Evolutionary conservation across 257 asterid species (phyloP).

Genomic region (Solanum sejunctum): DNA sequence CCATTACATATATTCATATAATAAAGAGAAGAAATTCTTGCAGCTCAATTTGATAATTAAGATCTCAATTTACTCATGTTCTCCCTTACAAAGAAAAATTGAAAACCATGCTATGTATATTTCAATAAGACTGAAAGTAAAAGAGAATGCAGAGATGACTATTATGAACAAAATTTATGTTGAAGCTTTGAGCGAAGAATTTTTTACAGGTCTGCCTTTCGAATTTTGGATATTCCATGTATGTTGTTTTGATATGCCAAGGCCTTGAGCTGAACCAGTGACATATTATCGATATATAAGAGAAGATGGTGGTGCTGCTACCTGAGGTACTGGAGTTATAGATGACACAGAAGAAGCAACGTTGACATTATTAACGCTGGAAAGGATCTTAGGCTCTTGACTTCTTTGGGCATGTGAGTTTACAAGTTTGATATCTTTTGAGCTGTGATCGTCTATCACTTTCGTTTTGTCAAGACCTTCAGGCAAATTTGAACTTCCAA

Average conservation of each 20-base stretch:
- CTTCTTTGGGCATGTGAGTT: neutral
- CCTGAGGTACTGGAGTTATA: neutral
- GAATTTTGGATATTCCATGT: slow-evolving; percentile 10
- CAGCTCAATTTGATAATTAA: too few species aligned
- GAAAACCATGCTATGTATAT: accelerated
- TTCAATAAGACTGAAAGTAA: accelerated
- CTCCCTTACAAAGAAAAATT: accelerated
- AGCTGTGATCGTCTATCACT: too few species aligned
- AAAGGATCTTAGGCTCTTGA: neutral
- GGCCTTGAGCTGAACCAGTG: slow-evolving; percentile 12
- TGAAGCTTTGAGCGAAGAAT: neutral
- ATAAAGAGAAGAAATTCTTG: too few species aligned
- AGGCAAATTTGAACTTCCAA: neutral
- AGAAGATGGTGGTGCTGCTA: too few species aligned
- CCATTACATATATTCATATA: too few species aligned
- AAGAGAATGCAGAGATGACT: neutral
- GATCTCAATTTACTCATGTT: too few species aligned
- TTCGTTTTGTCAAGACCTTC: neutral
- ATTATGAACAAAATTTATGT: neutral
- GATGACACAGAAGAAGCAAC: neutral
- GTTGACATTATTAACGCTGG: neutral
- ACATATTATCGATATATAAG: neutral
- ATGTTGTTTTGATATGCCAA: slow-evolving; percentile 23
- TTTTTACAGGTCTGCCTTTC: slow-evolving; percentile 18
- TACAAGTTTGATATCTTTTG: too few species aligned